Evolutionary conservation across 2,329 filamentous ascomycete species (phyloP).

Genomic region (Cladorrhinum sp.): DNA sequence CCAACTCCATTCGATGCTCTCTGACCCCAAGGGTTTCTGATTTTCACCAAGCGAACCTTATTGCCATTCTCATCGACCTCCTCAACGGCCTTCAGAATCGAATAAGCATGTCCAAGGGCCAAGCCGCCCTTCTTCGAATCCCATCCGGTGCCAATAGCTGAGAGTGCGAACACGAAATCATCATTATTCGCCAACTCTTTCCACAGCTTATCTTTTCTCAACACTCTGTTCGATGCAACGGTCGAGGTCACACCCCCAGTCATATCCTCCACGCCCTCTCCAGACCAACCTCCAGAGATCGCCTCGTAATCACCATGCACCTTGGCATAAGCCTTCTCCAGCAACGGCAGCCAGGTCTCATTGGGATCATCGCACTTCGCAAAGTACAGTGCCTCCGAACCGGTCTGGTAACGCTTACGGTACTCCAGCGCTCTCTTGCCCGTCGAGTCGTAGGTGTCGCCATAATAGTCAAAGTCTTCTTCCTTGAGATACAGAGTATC

Average conservation of each 20-base stretch:
- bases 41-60: constrained; percentile 43
- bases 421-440: constrained; percentile 48
- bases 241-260: constrained; percentile 69
- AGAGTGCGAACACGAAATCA: constrained; percentile 69
- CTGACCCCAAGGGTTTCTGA: constrained; percentile 59
- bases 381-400: constrained; percentile 69
- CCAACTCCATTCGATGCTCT: constrained; percentile 28
- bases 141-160: constrained; percentile 54
- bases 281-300: constrained; percentile 64
- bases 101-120: constrained; percentile 56
- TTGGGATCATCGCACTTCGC: constrained; percentile 65
- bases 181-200: constrained; percentile 76
- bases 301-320: constrained; percentile 70
- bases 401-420: constrained; percentile 61
- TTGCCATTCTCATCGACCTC: constrained; percentile 39
- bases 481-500: constrained; percentile 56
- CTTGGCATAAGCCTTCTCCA: constrained; percentile 74
- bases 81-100: constrained; percentile 55
- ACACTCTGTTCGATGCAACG: constrained; percentile 65
- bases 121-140: constrained; percentile 60
- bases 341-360: constrained; percentile 69
- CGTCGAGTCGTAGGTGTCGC: constrained; percentile 41
- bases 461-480: constrained; percentile 48
- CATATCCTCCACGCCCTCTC: constrained; percentile 51
- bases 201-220: constrained; percentile 82